Evolutionary conservation across 345 rosid genomes (phyloP).

Genomic region (Murraya paniculata): DNA sequence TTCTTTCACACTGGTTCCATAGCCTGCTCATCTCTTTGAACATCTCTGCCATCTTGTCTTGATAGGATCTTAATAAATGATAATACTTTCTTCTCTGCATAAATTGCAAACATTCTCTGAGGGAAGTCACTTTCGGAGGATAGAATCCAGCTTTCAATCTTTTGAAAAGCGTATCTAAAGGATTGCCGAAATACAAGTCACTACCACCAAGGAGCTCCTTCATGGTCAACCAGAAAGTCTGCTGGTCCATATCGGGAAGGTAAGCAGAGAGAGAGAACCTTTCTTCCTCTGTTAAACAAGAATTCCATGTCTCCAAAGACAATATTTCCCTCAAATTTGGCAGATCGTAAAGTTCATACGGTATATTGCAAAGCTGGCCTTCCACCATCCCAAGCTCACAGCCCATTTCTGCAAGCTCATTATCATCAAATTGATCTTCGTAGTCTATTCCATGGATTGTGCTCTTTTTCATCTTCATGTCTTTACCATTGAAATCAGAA

Average conservation of each 20-base stretch:
- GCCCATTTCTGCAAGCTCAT: constrained; percentile 29
- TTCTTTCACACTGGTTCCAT: constrained; percentile 41
- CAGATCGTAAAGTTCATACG: constrained; percentile 64
- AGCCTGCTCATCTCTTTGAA: constrained; percentile 43
- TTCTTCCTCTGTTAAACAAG: constrained; percentile 58
- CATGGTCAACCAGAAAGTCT: constrained; percentile 49
- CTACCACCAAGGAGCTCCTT: constrained; percentile 55
- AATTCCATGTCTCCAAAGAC: constrained; percentile 64
- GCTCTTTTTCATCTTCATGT: constrained; percentile 29
- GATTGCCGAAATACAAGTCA: constrained; percentile 57
- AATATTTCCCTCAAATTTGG: constrained; percentile 54
- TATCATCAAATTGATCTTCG: constrained; percentile 46
- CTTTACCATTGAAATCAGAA: constrained; percentile 19
- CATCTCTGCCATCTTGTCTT: constrained; percentile 40
- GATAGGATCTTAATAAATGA: constrained; percentile 50
- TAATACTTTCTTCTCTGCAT: constrained; percentile 44
- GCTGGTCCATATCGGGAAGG: constrained; percentile 71
- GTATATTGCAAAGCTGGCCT: constrained; percentile 54
- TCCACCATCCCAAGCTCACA: constrained; percentile 55
- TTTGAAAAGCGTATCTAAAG: constrained; percentile 48
- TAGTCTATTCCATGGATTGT: constrained; percentile 26
- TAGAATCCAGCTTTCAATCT: constrained; percentile 59
- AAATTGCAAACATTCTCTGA: constrained; percentile 38
- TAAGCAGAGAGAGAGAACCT: constrained; percentile 49
- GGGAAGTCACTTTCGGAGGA: constrained; percentile 46